Base-by-base conservation (phyloP, 2,329 filamentous ascomycete genomes). In the Pseudogymnoascus destructans region DNA sequence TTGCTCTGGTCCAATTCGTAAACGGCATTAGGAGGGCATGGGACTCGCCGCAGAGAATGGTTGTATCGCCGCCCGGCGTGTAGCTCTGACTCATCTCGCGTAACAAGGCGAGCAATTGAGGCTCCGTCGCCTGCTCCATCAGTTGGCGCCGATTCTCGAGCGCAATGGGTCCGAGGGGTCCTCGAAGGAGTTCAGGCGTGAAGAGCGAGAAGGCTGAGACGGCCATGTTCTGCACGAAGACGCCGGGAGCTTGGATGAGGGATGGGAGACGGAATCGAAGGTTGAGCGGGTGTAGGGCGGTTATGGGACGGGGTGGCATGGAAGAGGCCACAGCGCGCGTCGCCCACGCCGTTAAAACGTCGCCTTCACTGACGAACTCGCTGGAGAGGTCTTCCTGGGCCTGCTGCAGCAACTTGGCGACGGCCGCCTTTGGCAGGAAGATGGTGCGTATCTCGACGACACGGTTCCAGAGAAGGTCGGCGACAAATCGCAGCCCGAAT, bases 281-380 rank as follows among this genome's bases (percentile, higher is more conserved):
- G 36, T 73, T 71, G 57, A 75, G 70, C 1, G 71, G 69, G 63
- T 74, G 73, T 46, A 72, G 63, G n/a, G 73, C 64, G 7, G 66
- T 68, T 42, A 76, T 61, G 1, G 68, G 66, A 23, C 66, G 66
- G 15, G 68, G 64, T 32, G 23, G 57, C 32, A n/a, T 62, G 63
- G n/a, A 64, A n/a, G 63, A 54, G 63, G 65, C n/a, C 59, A 63
- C 21, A 64, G 61, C 40, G 65, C 64, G 9, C 7, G 70, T 64
- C 57, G 68, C 64, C 73, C 75, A 79, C 0, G 73, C 73, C 1
- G 67, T 64, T 1, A 79, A 63, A 1, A 77, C 65, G 57, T 79
- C 75, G 17, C 72, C 70, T n/a, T 77, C 74, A 60, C 73, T 77
- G 27, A 78, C 40, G 57, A 75, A 77, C 1, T 56, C 40, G 1